A percentile compares a stretch with the other conserved stretches of the same genome.
Evolutionary conservation across 2,329 filamentous ascomycete genomes (phyloP).

Genomic region (Aspergillus sojae): DNA sequence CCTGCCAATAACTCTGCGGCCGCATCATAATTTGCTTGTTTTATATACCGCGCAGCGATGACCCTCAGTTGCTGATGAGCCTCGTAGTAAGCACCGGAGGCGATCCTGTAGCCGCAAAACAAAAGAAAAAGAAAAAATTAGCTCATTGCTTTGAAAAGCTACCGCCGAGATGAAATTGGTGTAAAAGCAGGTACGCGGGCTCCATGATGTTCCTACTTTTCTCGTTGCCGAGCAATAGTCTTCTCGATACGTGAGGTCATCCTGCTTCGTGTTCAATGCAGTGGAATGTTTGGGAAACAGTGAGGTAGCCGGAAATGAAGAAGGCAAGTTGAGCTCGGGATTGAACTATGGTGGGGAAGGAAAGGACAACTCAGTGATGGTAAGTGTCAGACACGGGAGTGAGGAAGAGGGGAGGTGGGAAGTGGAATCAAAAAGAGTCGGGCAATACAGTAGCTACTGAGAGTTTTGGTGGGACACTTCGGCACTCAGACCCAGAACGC

Average conservation of each 20-base stretch:
- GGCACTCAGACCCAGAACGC: slow-evolving; percentile 3
- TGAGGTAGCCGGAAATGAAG: background rate
- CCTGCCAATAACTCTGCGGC: slow-evolving; percentile 85
- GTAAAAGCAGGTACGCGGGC: background rate
- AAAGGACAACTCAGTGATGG: background rate
- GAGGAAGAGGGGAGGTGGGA: background rate
- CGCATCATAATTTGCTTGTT: slow-evolving; percentile 78
- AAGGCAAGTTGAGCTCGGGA: background rate
- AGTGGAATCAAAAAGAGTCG: background rate
- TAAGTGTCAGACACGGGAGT: background rate
- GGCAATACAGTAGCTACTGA: background rate
- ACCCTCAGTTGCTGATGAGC: slow-evolving; percentile 97
- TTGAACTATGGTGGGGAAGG: background rate
- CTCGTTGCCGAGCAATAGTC: slow-evolving; percentile 74
- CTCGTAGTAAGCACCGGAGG: slow-evolving; percentile 93
- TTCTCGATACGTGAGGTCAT: slow-evolving; percentile 63
- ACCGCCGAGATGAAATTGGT: background rate
- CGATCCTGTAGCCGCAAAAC: slow-evolving; percentile 61
- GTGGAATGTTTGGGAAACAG: background rate
- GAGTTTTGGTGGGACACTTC: slow-evolving; percentile 21
- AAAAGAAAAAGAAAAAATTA: background rate
- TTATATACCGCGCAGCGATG: slow-evolving; percentile 90
- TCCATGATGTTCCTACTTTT: slow-evolving; percentile 58
- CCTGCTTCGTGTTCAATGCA: slow-evolving; percentile 7
- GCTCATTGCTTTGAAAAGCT: background rate